phyloP scores from a whole-genome alignment of 1,284 basidiomycete species.

The Dichomitus squalens region DNA sequence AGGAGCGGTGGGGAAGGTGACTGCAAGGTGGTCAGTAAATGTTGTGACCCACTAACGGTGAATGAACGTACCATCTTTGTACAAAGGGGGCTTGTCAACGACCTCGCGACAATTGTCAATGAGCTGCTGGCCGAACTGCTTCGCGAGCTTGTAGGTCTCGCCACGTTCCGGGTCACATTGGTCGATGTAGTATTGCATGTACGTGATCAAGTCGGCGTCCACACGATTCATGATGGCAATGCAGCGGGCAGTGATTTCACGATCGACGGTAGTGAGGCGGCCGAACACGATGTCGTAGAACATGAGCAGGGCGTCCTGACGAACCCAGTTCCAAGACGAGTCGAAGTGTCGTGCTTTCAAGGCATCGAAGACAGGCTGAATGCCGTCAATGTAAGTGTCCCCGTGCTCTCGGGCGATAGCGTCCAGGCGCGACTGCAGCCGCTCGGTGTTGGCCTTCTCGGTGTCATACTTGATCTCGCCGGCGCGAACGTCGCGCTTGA shows the following conservation, averaged over 20 bases:
- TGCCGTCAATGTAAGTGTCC: conserved; percentile 92
- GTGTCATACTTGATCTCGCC: conserved; percentile 89
- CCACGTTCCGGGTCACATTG: conserved; percentile 82
- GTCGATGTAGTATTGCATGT: conserved; percentile 97
- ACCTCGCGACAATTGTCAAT: conserved; percentile 93
- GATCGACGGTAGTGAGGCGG: conserved; percentile 88
- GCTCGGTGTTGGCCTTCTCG: conserved; percentile 75
- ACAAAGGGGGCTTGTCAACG: conserved; percentile 80
- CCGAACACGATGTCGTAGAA: conserved; percentile 99
- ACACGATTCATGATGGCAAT: conserved; percentile 98
- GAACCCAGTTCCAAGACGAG: conserved; percentile 99
- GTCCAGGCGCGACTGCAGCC: conserved; percentile 88
- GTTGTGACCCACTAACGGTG: not conserved
- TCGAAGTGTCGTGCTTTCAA: conserved; percentile 98
- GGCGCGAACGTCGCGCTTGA: conserved; percentile 89
- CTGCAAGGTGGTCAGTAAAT: conserved; percentile 41
- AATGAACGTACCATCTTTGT: conserved; percentile 83
- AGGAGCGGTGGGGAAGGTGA: conserved; percentile 98
- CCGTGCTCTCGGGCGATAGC: conserved; percentile 89
- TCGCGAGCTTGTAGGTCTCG: conserved; percentile 91
- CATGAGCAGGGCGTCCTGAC: conserved; percentile 94
- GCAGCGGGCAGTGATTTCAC: conserved; percentile 96
- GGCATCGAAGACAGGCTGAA: conserved; percentile 91
- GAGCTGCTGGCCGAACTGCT: conserved; percentile 95
- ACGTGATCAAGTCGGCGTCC: conserved; percentile 85